Evolutionary conservation across 495 filamentous ascomycete genomes (phyloP), one percentile per base, ranked within the genome.

Genomic region (Aspergillus sparsus): DNA sequence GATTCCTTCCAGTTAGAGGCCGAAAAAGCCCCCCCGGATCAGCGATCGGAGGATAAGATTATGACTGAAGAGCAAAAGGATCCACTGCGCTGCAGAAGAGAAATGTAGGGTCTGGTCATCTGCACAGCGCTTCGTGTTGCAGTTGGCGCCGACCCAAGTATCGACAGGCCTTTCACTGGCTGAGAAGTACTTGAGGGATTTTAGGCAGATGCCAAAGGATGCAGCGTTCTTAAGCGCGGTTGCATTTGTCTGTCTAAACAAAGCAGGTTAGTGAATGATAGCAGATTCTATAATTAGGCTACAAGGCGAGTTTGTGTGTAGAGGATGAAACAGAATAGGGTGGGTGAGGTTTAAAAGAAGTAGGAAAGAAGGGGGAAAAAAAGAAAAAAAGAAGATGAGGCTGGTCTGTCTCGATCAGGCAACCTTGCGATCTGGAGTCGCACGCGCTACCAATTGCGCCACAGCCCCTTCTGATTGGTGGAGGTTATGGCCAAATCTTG

Each of bases 391-490:
- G 5, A 9, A 13, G 45, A 41, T 63, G 55, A 60, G 56, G 50
- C 56, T 55, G 51, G 49, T 52, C 61, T 44, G 55, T 33, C 45
- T 60, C 45, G 61, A 62, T 39, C 61, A 47, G 61, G 53, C 53
- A 62, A 62, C 61, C 61, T 62, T 62, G 39, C 61, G 61, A 62
- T 58, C 61, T 63, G 61, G 61, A 63, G 57, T 63, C 61, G 61
- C 44, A 63, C 57, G 57, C 61, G 61, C 61, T 63, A 63, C 61
- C 61, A 62, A 51, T 63, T 63, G 61, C 61, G 61, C 61, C 61
- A 62, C 54, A 58, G 60, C 53, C 60, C 54, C 60, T 27, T 27
- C 21, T 27, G 21, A 27, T 27, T 27, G 21, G 21, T 27, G 21
- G n/a, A n/a, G 21, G 21, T 27, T 3, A 27, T 1, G 1, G 21